phyloP scores from a whole-genome alignment of 2,329 filamentous ascomycete species.

The Paraconiothyrium sp. region DNA sequence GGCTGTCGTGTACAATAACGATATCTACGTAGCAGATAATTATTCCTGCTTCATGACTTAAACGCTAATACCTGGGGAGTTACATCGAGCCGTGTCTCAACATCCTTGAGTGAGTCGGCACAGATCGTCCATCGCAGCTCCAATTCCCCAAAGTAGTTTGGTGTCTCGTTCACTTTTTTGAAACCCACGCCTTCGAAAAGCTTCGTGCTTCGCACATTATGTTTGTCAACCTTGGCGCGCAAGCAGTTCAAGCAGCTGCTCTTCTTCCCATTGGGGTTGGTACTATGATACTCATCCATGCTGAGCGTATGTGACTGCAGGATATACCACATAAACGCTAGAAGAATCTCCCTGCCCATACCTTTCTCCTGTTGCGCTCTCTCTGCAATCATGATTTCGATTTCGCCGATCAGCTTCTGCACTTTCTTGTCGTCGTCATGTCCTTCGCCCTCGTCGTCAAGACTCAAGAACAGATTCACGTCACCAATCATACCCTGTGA shows the following conservation, averaged over 20 bases:
- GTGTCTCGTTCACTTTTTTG: slow-evolving; percentile 55
- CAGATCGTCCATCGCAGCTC: slow-evolving; percentile 60
- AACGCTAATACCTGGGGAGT: slow-evolving; percentile 18
- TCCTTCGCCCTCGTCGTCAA: slow-evolving; percentile 34
- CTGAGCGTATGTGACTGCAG: slow-evolving; percentile 63
- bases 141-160: slow-evolving; percentile 75
- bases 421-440: slow-evolving; percentile 17
- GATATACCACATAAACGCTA: slow-evolving; percentile 76
- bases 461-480: slow-evolving; percentile 75
- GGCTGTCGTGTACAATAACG: slow-evolving; percentile 39
- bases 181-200: slow-evolving; percentile 72
- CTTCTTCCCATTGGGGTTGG: slow-evolving; percentile 22
- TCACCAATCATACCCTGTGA: slow-evolving; percentile 60
- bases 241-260: slow-evolving; percentile 56
- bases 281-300: slow-evolving; percentile 62
- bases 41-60: slow-evolving; percentile 17
- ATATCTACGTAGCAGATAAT: slow-evolving; percentile 22
- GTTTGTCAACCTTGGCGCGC: slow-evolving; percentile 68
- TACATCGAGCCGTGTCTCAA: slow-evolving; percentile 18
- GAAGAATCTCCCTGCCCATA: slow-evolving; percentile 71
- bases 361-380: slow-evolving; percentile 67
- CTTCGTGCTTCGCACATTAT: slow-evolving; percentile 65
- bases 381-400: slow-evolving; percentile 87
- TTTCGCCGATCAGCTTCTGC: slow-evolving; percentile 67
- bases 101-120: not conserved